Conservation (phyloP, 148 eudicot genomes). For the Chenopodium formosanum region DNA sequence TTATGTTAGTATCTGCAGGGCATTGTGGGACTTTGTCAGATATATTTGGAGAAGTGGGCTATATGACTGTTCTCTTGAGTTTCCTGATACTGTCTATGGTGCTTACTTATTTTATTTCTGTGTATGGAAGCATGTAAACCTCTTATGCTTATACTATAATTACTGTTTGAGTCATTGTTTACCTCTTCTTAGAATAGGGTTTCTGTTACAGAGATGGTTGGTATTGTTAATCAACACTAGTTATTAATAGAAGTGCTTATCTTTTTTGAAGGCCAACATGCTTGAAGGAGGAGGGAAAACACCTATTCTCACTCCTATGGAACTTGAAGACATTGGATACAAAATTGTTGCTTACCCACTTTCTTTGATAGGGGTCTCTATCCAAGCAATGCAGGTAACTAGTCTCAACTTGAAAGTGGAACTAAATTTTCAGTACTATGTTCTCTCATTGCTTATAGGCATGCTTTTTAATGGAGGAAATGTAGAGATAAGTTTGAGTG, state of each 20-base stretch:
- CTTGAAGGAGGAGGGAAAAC: conserved; percentile 99
- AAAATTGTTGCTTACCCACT: conserved; percentile 89
- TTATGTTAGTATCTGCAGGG: background rate
- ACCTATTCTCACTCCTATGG: conserved; percentile 83
- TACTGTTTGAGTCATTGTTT: background rate
- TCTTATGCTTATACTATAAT: background rate
- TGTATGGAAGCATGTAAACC: background rate
- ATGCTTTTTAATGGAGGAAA: too few species aligned
- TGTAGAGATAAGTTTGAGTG: too few species aligned
- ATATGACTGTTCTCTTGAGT: background rate
- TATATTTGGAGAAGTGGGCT: background rate
- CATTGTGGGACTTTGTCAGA: background rate
- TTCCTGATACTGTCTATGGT: background rate
- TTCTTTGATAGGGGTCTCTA: conserved; percentile 82
- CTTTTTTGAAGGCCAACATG: conserved; percentile 76
- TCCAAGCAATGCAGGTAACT: conserved; percentile 89
- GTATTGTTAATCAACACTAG: background rate
- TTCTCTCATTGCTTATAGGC: too few species aligned
- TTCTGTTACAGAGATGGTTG: background rate
- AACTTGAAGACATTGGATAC: conserved; percentile 82
- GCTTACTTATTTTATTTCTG: background rate
- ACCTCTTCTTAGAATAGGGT: background rate
- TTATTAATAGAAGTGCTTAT: background rate
- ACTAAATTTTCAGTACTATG: background rate
- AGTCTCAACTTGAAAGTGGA: background rate